Base-by-base conservation (phyloP, 1,284 basidiomycete species). In the Cutaneotrichosporon sp. region DNA sequence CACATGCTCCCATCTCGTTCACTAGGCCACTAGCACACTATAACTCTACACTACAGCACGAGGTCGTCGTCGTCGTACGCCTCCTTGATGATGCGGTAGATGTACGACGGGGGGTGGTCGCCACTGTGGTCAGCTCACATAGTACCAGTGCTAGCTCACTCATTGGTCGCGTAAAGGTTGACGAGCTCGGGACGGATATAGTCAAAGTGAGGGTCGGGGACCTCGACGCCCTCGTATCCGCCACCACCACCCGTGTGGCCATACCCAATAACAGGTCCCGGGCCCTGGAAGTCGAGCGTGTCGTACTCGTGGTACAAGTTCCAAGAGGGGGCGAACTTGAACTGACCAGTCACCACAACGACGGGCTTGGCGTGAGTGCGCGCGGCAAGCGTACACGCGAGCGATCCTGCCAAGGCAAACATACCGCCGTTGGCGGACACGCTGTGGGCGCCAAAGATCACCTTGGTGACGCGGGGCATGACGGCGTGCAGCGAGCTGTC, bases 391-490 rank as follows among this genome's bases (percentile, higher is more conserved):
- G 90, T 90, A 1, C 89, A 89, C 31, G 95, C 84, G 14, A 94
- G 85, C 0, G 91, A 89, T 16, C 96, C 96, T 0, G 90, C 86
- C 55, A 90, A 86, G 2, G 92, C 89, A 73, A 97, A 93, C 83
- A 97, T 88, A 2, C 95, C 95, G 22, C 96, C 96, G 76, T 98
- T 97, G 36, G 96, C 95, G 51, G 97, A 87, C 69, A 99, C 90
- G 10, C 90, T 88, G 78, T 97, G 96, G 9, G 94, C 91, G 56
- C 92, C 92, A 57, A 97, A 85, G 67, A 97, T 88, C 69, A 98
- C 90, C 82, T 99, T 99, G 81, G 94, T 97, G 60, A 97, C 91
- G 66, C 96, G 88, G 4, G 96, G 96, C 89, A 99, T 92, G 69
- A 99, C 86, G 14, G 93, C 92, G 77, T 91, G 97, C 76, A 98